Conservation (phyloP, 306 rosid species). For the Begonia fuchsioides region DNA sequence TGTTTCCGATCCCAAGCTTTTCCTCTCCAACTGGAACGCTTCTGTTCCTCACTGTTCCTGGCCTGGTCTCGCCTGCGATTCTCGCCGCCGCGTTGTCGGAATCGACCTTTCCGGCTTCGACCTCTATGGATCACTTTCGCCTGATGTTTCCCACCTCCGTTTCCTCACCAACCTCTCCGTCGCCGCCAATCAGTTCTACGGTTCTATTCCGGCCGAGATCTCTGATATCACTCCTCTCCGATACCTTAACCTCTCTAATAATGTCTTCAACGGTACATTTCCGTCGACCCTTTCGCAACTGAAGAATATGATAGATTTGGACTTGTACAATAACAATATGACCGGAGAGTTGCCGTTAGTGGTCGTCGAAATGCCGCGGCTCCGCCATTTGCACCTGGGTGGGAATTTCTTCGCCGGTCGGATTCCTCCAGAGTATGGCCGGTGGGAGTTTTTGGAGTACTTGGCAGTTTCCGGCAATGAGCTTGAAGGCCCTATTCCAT, state of each 20-base stretch:
- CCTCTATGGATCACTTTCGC: constrained; percentile 44
- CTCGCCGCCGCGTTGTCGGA: constrained; percentile 37
- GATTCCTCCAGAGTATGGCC: constrained; percentile 69
- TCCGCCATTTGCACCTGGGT: constrained; percentile 74
- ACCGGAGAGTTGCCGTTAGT: constrained; percentile 50
- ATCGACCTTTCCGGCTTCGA: constrained; percentile 39
- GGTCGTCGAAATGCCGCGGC: constrained; percentile 29
- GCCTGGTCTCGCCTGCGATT: constrained; percentile 55
- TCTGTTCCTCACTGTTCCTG: constrained; percentile 41
- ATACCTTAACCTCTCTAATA: constrained; percentile 64
- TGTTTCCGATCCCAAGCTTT: constrained; percentile 29
- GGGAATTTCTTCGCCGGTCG: constrained; percentile 62
- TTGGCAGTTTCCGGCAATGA: constrained; percentile 75
- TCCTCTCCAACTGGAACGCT: constrained; percentile 51
- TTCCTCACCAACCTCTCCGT: constrained; percentile 46
- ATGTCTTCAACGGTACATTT: constrained; percentile 53
- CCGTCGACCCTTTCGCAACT: constrained; percentile 36
- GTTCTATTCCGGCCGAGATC: constrained; percentile 40
- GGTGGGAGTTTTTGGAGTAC: constrained; percentile 38
- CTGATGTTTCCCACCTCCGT: constrained; percentile 32
- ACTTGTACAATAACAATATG: constrained; percentile 69
- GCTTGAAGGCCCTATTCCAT: constrained; percentile 51
- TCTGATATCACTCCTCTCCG: constrained; percentile 35
- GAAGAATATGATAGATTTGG: constrained; percentile 39
- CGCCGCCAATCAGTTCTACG: constrained; percentile 37